Base-by-base conservation (phyloP, 352 stramenopile genomes). In the Phytophthora meadii region DNA sequence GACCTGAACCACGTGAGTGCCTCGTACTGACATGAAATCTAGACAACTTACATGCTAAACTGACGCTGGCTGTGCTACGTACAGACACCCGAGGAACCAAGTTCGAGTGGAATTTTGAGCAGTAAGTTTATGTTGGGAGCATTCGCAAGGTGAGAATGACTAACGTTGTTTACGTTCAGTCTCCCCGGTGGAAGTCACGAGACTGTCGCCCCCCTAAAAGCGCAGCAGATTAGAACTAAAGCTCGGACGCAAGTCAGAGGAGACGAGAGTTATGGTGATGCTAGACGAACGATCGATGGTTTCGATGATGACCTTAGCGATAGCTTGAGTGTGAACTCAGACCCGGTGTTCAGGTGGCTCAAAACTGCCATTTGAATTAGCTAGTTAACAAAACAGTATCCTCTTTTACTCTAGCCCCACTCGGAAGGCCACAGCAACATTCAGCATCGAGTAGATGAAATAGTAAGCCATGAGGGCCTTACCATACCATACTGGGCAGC, bases 381-480 rank as follows among this genome's bases (percentile, higher is more conserved):
- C 5, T 42, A 54, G 10, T 30, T 50, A 57, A 60, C 22, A 58
- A 62, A 42, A 36, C 22, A 59, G 36, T 34, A 49, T 39, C 39
- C 10, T 1, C 15, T 61, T 36, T 54, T 62, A 67, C 14, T n/a
- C 54, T 46, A 48, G 30, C 32, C 48, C 44, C 49, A 72, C 49
- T 39, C 58, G 65, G 37, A 87, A 76, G 15, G 84, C 82, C 19
- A 93, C 73, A 8, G 62, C 69, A 22, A 93, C 42, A 63, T 95
- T 93, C n/a, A 90, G 44, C 14, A 80, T 57, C 9, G 87, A 90
- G 65, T 94, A 95, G 41, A 88, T 44, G 22, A 65, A 60, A 65
- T 95, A 95, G 61, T 84, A 82, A 22, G 62, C 67, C 34, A 92
- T 76, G 24, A 94, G 80, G 44, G 90, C 40, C 55, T 83, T 88